These are phyloP conservation scores for Corymbia citriodora DNA, from an alignment of 441 rosid genomes.

Conservation along the genomic window DNA sequence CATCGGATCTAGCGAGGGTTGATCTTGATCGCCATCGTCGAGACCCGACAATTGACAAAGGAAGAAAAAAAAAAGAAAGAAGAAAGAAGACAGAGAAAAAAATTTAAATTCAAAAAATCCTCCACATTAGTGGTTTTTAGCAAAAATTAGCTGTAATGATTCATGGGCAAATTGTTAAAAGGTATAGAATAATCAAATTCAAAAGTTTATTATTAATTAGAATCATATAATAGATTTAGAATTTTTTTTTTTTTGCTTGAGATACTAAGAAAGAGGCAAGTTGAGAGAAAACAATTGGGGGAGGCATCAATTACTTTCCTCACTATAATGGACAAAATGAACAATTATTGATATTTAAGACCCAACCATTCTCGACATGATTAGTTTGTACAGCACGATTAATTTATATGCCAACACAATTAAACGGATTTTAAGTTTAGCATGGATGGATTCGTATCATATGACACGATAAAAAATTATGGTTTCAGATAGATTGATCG, in stretches of 20 bases:
- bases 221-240: rapidly evolving
- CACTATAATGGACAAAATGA: background rate
- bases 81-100: background rate
- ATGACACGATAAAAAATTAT: background rate
- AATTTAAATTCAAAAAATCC: background rate
- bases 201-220: background rate
- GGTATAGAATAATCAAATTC: rapidly evolving
- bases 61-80: background rate
- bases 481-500: background rate
- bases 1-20: background rate
- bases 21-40: background rate
- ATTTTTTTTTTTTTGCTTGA: background rate
- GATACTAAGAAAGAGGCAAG: background rate
- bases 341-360: background rate
- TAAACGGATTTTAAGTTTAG: background rate
- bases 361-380: background rate
- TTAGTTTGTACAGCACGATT: background rate
- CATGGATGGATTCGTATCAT: background rate
- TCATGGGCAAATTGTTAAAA: background rate
- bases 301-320: background rate
- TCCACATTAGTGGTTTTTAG: rapidly evolving
- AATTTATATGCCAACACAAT: background rate
- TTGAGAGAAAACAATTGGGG: background rate
- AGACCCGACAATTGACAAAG: rapidly evolving
- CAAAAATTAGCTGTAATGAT: rapidly evolving